These are phyloP conservation scores for Coniferiporia sulphurascens DNA, from an alignment of 1,284 basidiomycete genomes.

Conservation along the genomic window DNA sequence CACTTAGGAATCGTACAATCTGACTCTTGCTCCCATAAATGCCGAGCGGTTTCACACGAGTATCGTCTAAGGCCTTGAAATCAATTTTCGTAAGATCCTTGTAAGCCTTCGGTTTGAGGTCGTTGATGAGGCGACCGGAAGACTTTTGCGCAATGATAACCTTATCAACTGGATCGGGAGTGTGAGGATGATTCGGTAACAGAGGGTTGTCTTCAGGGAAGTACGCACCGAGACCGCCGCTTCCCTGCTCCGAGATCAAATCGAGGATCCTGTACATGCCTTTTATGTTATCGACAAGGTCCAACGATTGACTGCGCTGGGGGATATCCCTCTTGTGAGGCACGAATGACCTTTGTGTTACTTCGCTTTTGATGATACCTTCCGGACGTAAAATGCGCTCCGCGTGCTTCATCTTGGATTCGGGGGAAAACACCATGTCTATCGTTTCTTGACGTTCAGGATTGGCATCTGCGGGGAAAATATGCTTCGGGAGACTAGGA, in stretches of 20 bases:
- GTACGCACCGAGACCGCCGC: slow-evolving; percentile 41
- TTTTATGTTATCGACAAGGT: slow-evolving; percentile 29
- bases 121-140: slow-evolving; percentile 41
- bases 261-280: slow-evolving; percentile 50
- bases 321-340: neutral
- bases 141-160: slow-evolving; percentile 51
- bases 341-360: neutral
- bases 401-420: neutral
- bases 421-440: too few species aligned
- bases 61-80: slow-evolving; percentile 42
- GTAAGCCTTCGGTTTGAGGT: slow-evolving; percentile 43
- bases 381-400: neutral
- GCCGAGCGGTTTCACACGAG: slow-evolving; percentile 44
- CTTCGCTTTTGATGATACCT: neutral
- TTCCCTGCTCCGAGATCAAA: slow-evolving; percentile 45
- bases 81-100: slow-evolving; percentile 47
- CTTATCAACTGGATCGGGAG: slow-evolving; percentile 43
- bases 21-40: slow-evolving; percentile 50
- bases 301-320: slow-evolving; percentile 6
- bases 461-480: too few species aligned
- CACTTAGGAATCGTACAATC: slow-evolving; percentile 40
- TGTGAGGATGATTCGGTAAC: too few species aligned
- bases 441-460: too few species aligned
- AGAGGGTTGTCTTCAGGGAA: neutral
- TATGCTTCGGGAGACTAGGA: too few species aligned